Evolutionary conservation across 345 rosid species (phyloP).

Genomic region (Euphorbia lathyris): DNA sequence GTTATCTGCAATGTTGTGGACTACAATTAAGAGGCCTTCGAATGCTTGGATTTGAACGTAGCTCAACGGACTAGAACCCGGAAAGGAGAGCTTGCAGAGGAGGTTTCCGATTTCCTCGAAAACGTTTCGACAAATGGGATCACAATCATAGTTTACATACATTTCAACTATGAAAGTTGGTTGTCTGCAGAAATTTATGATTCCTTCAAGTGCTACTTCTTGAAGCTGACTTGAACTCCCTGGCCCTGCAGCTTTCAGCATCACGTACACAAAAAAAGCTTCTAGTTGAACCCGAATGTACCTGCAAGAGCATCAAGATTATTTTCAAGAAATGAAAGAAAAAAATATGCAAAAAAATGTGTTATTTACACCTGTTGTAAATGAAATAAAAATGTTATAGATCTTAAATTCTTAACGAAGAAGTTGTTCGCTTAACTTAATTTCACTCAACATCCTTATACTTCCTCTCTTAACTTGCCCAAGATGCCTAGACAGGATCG

Average conservation of each 20-base stretch:
- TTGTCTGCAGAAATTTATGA: slow-evolving; percentile 81
- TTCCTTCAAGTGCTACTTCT: slow-evolving; percentile 83
- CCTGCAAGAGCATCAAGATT: slow-evolving; percentile 31
- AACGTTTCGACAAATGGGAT: slow-evolving; percentile 55
- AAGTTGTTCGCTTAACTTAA: no score
- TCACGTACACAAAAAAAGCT: slow-evolving; percentile 72
- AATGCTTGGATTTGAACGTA: slow-evolving; percentile 81
- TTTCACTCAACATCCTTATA: no score
- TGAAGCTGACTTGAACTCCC: slow-evolving; percentile 56
- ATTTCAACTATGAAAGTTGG: slow-evolving; percentile 71
- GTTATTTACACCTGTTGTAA: no score
- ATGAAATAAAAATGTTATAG: no score
- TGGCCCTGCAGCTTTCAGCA: slow-evolving; percentile 44
- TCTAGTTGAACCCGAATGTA: slow-evolving; percentile 85
- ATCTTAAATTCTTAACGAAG: no score
- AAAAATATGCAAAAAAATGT: neutral
- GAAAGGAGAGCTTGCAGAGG: slow-evolving; percentile 81
- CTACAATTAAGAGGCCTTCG: slow-evolving; percentile 76
- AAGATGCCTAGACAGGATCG: no score
- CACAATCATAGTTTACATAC: slow-evolving; percentile 82
- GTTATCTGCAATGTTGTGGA: slow-evolving; percentile 74
- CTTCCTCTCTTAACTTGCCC: no score
- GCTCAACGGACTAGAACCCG: slow-evolving; percentile 55
- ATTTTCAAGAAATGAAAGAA: neutral
- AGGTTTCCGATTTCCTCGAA: slow-evolving; percentile 78